These are phyloP conservation scores for Syncephalastrum contaminatum DNA, from an alignment of 371 early-diverging fungal species.

Conservation along the genomic window DNA sequence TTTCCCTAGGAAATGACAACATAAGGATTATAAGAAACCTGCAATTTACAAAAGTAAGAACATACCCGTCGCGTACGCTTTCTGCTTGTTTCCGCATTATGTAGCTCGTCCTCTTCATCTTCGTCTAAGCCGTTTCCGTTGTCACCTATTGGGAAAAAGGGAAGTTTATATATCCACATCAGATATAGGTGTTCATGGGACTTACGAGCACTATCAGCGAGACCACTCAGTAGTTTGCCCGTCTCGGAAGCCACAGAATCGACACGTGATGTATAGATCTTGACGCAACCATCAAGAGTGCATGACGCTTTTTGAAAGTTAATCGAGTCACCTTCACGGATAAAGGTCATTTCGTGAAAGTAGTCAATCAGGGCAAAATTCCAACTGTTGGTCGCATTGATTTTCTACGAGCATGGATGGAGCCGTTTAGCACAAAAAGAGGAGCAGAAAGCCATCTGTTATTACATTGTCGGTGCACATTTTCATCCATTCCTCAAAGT, in stretches of 20 bases:
- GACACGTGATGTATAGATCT: conserved; percentile 98
- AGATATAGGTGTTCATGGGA: neutral
- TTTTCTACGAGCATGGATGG: conserved; percentile 72
- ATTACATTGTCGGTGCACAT: conserved; percentile 94
- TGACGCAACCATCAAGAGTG: conserved; percentile 98
- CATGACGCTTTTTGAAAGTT: conserved; percentile 99
- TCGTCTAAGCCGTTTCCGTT: conserved; percentile 4
- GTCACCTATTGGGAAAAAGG: neutral
- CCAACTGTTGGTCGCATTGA: conserved; percentile 97
- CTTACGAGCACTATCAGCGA: conserved; percentile 71
- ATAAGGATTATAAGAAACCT: neutral
- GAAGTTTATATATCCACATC: neutral
- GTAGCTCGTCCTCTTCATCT: conserved; percentile 53
- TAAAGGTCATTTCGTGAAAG: conserved; percentile 94
- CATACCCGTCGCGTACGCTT: conserved; percentile 37
- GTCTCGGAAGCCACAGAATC: conserved; percentile 98
- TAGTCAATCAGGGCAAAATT: conserved; percentile 98
- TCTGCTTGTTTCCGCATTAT: conserved; percentile 44
- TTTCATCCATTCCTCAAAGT: conserved; percentile 97
- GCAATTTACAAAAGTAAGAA: neutral
- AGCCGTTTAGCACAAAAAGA: neutral
- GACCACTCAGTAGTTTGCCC: conserved; percentile 86
- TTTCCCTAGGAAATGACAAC: conserved; percentile 19
- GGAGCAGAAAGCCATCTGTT: neutral
- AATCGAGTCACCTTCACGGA: conserved; percentile 94